Evolutionary conservation across 768 basidiomycete genomes (phyloP), one percentile per base, ranked within the genome.

Genomic region (Trametes elegans): DNA sequence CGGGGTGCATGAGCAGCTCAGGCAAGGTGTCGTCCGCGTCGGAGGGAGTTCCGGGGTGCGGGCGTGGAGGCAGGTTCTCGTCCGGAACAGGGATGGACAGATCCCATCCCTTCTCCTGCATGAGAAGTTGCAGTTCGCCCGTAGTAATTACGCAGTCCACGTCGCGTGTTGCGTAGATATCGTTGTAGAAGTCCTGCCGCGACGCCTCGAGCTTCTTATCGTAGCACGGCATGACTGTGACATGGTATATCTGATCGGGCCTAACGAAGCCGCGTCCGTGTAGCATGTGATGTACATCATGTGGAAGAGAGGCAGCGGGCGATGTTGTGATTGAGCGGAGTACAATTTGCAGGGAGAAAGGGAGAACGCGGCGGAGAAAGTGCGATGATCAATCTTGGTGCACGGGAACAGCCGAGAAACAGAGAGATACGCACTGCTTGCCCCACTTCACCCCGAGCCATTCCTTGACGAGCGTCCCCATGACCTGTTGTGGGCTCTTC

Each of bases 181-280:
- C 85, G 58, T 86, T 84, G 67, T 92, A 93, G 67, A 98, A 99
- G 66, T 99, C 95, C 42, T 85, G 82, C 24, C 97, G 81, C 8
- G 95, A 98, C 0, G 97, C 97, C 72, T 99, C 97, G 14, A 99
- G 84, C 68, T 99, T 99, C 74, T 98, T 98, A 79, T 99, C 97
- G 71, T 98, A 98, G 71, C 97, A 99, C 0, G 97, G 96, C 95
- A 98, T 98, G 46, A 98, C 94, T 0, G 93, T 81, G 49, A 98
- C 93, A 65, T 99, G 97, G 67, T 98, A 99, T 40, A 99, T 82
- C 62, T 91, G 78, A 64, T 90, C 77, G 0, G 93, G 93, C 34
- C 91, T 95, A 68, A 18, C 8, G 29, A 16, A 49, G 26, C 39
- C 29, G 43, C 24, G 10, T 4, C 47, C 5, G 28, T n/a, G n/a